A percentile compares a stretch with the other conserved stretches of the same genome.
Evolutionary conservation across 306 rosid species (phyloP).

Genomic region (Fragaria ananassa): DNA sequence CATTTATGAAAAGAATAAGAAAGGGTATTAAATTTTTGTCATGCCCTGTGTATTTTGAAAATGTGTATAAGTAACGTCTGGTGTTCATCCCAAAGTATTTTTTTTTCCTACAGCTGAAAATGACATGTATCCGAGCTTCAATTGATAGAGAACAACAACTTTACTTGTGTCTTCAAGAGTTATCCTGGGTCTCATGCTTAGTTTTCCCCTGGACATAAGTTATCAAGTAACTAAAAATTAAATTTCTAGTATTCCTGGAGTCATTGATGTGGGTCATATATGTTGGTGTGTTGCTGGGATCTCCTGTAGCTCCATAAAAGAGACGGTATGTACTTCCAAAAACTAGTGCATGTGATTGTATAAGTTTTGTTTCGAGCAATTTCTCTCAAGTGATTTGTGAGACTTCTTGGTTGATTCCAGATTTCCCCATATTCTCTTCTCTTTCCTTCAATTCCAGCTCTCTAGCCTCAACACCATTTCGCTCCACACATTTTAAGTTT

Average conservation of each 20-base stretch:
- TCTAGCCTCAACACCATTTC: neutral
- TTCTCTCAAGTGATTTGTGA: neutral
- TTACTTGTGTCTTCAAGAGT: neutral
- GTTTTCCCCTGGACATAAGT: neutral
- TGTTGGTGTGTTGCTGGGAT: neutral
- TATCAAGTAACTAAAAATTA: neutral
- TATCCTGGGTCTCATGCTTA: neutral
- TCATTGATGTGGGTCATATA: neutral
- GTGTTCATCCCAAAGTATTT: neutral
- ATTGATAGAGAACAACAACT: too few species aligned
- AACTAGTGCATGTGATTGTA: neutral
- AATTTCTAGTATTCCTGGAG: neutral
- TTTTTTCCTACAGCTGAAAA: too few species aligned
- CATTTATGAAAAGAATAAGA: neutral
- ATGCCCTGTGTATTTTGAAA: neutral
- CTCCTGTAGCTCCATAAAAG: neutral
- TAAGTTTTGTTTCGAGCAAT: neutral
- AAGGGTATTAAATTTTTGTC: neutral
- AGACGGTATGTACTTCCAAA: neutral
- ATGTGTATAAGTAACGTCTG: neutral
- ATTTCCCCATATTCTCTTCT: neutral
- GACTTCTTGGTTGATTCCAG: neutral
- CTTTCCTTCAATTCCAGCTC: neutral
- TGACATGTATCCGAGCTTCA: too few species aligned
- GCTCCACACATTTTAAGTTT: neutral